Conservation (phyloP, 2,329 filamentous ascomycete genomes). For the Cryphonectria nitschkei region DNA sequence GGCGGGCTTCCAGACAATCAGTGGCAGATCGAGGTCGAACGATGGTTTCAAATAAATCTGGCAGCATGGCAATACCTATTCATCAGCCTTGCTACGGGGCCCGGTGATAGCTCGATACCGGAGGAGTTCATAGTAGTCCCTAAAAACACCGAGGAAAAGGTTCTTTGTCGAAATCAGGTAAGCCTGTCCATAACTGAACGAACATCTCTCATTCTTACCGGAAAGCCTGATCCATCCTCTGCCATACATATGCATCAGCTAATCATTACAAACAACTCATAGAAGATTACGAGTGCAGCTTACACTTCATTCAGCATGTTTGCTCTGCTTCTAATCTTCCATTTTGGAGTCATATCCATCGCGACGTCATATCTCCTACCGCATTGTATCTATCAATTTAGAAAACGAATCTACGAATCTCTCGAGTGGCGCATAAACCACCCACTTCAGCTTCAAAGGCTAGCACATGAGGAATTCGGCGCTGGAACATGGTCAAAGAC, state of each 20-base stretch:
- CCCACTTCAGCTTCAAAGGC: constrained; percentile 5
- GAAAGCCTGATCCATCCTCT: not conserved
- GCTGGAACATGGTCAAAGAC: not conserved
- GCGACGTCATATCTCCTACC: not conserved
- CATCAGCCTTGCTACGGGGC: constrained; percentile 1
- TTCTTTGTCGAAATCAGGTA: not conserved
- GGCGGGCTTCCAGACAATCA: not conserved
- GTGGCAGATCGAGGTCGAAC: constrained; percentile 11
- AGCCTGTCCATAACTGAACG: not conserved
- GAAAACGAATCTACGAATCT: not conserved
- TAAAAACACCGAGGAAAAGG: too few relatives aligned
- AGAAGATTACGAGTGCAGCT: constrained; percentile 3
- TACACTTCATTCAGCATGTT: constrained; percentile 12
- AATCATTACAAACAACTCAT: too few relatives aligned
- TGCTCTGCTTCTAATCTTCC: constrained; percentile 9
- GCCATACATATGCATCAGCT: not conserved
- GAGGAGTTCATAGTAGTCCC: not conserved
- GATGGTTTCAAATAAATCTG: not conserved
- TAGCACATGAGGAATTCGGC: constrained; percentile 5
- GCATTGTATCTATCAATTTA: not conserved
- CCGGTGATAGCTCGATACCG: not conserved
- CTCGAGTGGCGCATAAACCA: constrained; percentile 12
- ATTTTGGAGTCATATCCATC: constrained; percentile 1
- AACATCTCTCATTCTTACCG: too few relatives aligned
- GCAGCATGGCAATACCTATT: constrained; percentile 5